phyloP scores from a whole-genome alignment of 2,329 filamentous ascomycete species.

The Dactylonectria estremocensis region DNA sequence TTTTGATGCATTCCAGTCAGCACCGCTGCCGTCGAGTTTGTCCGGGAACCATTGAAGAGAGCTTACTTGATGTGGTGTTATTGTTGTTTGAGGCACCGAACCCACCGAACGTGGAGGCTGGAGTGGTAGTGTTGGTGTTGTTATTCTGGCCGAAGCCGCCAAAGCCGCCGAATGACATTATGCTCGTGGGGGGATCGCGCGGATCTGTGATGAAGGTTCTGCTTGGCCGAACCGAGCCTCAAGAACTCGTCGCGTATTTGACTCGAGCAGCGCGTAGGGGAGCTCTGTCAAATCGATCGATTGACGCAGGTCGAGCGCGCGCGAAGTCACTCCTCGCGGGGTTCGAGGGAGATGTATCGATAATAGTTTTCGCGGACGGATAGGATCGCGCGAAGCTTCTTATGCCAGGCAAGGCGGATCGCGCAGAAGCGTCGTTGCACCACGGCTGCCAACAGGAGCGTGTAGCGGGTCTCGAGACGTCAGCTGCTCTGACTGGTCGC shows the following conservation, averaged over 20 bases:
- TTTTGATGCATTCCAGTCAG: slow-evolving; percentile 47
- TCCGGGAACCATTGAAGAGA: slow-evolving; percentile 27
- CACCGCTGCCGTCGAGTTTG: slow-evolving; percentile 40
- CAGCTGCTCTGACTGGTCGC: slow-evolving; percentile 28
- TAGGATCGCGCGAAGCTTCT: slow-evolving; percentile 16
- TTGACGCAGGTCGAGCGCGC: slow-evolving; percentile 17
- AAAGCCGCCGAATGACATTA: slow-evolving; percentile 70
- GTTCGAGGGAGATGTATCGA: slow-evolving; percentile 17
- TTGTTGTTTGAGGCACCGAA: slow-evolving; percentile 63
- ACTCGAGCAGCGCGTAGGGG: slow-evolving; percentile 35
- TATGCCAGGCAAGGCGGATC: slow-evolving; percentile 5
- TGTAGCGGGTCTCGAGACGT: slow-evolving; percentile 10
- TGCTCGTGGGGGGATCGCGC: slow-evolving; percentile 45
- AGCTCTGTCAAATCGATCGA: slow-evolving; percentile 39
- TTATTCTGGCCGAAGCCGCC: slow-evolving; percentile 72
- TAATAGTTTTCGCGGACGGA: slow-evolving; percentile 8
- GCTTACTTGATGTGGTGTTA: slow-evolving; percentile 68
- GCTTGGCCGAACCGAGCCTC: slow-evolving; percentile 33
- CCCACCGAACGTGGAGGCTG: slow-evolving; percentile 69
- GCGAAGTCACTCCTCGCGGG: slow-evolving; percentile 12
- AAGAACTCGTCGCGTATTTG: slow-evolving; percentile 40
- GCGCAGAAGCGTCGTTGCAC: slow-evolving; percentile 22
- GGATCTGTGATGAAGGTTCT: slow-evolving; percentile 37
- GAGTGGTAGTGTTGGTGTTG: slow-evolving; percentile 60
- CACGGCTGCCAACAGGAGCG: slow-evolving; percentile 14